Evolutionary conservation across 139 green algal species (phyloP).

Genomic region (Closterium sp.): DNA sequence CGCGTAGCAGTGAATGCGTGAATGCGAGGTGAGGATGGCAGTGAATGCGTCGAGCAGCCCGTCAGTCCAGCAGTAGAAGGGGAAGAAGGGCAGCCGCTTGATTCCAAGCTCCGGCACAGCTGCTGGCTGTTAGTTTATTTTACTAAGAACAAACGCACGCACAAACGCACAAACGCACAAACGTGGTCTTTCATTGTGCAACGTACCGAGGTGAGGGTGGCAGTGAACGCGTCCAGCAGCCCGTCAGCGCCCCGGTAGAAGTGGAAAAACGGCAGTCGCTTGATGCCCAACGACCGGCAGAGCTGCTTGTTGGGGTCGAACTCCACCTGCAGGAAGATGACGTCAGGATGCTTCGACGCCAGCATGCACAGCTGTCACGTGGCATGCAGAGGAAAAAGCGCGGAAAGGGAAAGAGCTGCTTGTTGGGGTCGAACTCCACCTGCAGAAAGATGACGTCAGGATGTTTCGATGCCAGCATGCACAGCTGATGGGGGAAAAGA

Average conservation of each 20-base stretch:
- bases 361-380: constrained; percentile 63
- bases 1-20: too few relatives aligned
- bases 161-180: too few relatives aligned
- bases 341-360: constrained; percentile 64
- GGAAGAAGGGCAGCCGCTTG: too few relatives aligned
- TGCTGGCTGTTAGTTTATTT: too few relatives aligned
- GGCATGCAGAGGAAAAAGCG: not conserved
- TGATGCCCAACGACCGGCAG: constrained; percentile 74
- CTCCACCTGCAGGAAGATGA: constrained; percentile 81
- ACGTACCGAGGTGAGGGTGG: constrained; percentile 53
- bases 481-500: constrained; percentile 52
- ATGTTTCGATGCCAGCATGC: constrained; percentile 67
- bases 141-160: too few relatives aligned
- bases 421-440: constrained; percentile 88
- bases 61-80: too few relatives aligned
- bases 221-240: constrained; percentile 70
- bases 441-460: constrained; percentile 77
- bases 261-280: constrained; percentile 92
- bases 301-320: constrained; percentile 87
- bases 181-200: too few relatives aligned
- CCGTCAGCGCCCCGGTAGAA: constrained; percentile 84
- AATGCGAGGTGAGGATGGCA: too few relatives aligned
- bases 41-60: too few relatives aligned
- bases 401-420: constrained; percentile 57
- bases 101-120: too few relatives aligned